Evolutionary conservation across 768 basidiomycete genomes (phyloP).

Genomic region (Russula sp.): DNA sequence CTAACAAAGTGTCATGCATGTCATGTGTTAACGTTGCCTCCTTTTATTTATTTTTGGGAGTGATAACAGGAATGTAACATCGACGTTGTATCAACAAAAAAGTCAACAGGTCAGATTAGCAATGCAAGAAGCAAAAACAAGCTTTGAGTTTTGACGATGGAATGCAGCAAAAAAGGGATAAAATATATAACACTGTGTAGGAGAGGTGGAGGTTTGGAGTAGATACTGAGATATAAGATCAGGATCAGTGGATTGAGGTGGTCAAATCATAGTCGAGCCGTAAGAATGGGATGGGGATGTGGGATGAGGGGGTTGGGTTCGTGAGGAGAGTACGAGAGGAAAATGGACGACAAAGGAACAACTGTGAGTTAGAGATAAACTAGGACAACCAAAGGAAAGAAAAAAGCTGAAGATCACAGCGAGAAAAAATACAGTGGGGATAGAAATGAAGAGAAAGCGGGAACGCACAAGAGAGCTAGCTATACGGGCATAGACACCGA

Average conservation of each 20-base stretch:
- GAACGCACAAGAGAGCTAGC: neutral
- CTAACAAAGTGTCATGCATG: neutral
- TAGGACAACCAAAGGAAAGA: neutral
- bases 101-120: neutral
- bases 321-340: neutral
- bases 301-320: conserved; percentile 2
- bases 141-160: conserved; percentile 2
- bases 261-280: neutral
- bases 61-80: neutral
- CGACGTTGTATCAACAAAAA: neutral
- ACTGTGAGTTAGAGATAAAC: neutral
- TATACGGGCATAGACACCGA: neutral
- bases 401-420: neutral
- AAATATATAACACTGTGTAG: neutral
- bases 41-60: neutral
- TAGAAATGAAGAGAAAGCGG: neutral
- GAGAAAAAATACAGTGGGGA: neutral
- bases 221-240: conserved; percentile 13
- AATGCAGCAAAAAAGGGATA: conserved; percentile 1
- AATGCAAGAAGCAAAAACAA: neutral
- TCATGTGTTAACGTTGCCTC: neutral
- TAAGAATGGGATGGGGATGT: neutral
- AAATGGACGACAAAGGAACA: neutral
- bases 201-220: neutral
- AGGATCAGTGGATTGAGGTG: neutral